These are phyloP conservation scores for Naegleria lovaniensis DNA, from an alignment of 208 protist genomes.

Conservation along the genomic window DNA sequence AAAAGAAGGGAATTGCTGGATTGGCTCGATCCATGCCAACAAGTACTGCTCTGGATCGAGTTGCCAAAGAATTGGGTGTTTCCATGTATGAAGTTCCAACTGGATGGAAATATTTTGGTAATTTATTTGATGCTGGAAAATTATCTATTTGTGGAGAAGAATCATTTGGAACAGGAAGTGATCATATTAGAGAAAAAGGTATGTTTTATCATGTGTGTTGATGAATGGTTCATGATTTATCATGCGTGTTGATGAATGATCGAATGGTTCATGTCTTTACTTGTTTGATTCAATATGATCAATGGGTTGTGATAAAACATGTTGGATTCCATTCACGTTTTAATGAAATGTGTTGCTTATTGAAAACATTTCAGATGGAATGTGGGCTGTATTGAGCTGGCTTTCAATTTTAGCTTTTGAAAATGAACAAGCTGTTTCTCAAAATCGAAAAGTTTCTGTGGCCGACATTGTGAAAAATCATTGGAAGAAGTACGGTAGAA, in stretches of 20 bases:
- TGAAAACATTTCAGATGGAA: constrained; percentile 56
- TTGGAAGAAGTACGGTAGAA: constrained; percentile 89
- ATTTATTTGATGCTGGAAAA: constrained; percentile 87
- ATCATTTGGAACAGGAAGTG: constrained; percentile 92
- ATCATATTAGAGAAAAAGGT: constrained; percentile 95
- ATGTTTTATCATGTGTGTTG: too few relatives aligned
- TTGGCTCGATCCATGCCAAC: constrained; percentile 93
- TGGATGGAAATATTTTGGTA: constrained; percentile 99
- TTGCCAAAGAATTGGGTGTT: constrained; percentile 62
- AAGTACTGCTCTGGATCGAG: constrained; percentile 76
- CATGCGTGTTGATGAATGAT: too few relatives aligned
- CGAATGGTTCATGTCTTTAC: too few relatives aligned
- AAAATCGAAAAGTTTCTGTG: constrained; percentile 62
- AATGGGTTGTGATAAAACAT: too few relatives aligned
- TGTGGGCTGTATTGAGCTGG: constrained; percentile 94
- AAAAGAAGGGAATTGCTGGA: constrained; percentile 58
- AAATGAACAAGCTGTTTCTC: constrained; percentile 23
- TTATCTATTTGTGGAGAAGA: constrained; percentile 93
- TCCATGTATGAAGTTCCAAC: constrained; percentile 82
- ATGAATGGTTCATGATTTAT: too few relatives aligned
- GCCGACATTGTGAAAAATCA: constrained; percentile 79
- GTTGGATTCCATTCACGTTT: too few relatives aligned
- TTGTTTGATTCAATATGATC: too few relatives aligned
- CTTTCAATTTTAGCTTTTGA: constrained; percentile 81
- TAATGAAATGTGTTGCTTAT: too few relatives aligned